Base-by-base conservation (phyloP, 768 basidiomycete species). In the Agrocybe pediades region DNA sequence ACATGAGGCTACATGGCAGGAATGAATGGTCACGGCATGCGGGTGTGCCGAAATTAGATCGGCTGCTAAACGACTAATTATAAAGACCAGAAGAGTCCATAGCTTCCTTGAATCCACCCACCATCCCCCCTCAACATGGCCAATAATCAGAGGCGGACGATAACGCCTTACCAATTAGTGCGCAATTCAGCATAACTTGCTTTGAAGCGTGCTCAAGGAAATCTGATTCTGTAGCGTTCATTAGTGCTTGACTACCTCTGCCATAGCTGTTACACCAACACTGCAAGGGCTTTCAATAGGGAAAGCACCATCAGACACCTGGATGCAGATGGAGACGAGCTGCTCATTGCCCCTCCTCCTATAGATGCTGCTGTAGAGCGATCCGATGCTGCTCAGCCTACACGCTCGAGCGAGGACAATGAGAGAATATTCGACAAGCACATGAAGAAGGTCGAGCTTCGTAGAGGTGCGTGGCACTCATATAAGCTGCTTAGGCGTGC, bases 181-280 rank as follows among this genome's bases (percentile, higher is more conserved):
- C 43, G 63, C 54, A 27, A 29, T 45, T 52, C 19, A 20, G 23
- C 44, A 5, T 48, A 5, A 40, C 23, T 24, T 56, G 39, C 39
- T 55, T 43, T 13, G 36, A 45, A 25, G n/a, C 6, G 15, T 24
- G 8, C 23, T 19, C 40, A 53, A 44, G 16, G 30, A 21, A n/a
- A 23, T 16, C 48, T 50, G 9, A 53, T 15, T 17, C 7, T 42
- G 9, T 63, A 91, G 89, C 83, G 85, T 41, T 67, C 78, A 16
- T 70, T 93, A 42, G 86, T 93, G 15, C 73, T 93, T 30, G 85
- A 90, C 61, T 93, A 92, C 64, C 80, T 94, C 1, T 82, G 81
- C 50, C 88, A 92, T 61, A 78, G 82, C 36, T 87, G 86, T 53
- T 90, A 86, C 67, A 81, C 83, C n/a, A 71, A 72, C 33, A 90